Conservation (phyloP, 148 eudicot species). For the Arbutus unedo region DNA sequence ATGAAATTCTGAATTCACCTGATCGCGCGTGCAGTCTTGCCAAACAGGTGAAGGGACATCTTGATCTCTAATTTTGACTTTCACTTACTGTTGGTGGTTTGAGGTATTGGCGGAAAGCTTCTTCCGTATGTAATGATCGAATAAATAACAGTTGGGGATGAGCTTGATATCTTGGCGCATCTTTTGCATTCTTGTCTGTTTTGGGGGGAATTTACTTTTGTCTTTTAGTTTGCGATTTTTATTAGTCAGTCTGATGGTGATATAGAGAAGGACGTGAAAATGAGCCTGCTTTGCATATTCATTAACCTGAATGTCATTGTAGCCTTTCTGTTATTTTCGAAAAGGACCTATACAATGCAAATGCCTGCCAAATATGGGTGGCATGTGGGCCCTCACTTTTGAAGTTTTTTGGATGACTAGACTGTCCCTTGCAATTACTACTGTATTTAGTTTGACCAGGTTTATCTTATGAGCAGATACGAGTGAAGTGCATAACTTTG, state of each 20-base stretch:
- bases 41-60: slow-evolving; percentile 23
- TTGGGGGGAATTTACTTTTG: not conserved
- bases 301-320: not conserved
- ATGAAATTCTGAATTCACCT: slow-evolving; percentile 29
- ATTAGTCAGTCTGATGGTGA: not conserved
- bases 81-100: not conserved
- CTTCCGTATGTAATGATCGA: not conserved
- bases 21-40: slow-evolving; percentile 29
- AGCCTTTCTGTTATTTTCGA: not conserved
- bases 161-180: not conserved
- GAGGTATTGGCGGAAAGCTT: not conserved
- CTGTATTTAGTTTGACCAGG: not conserved
- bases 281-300: not conserved
- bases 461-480: not conserved
- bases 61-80: slow-evolving; percentile 1
- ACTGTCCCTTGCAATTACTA: too few relatives aligned
- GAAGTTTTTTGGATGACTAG: not conserved
- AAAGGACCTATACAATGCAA: not conserved
- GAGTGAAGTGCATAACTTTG: not conserved
- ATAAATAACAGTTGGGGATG: not conserved
- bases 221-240: not conserved
- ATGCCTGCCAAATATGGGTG: not conserved
- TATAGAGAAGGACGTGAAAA: not conserved
- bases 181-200: not conserved
- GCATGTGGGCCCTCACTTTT: not conserved